Base-by-base conservation (phyloP, 202 grass and related monocot species). In the Musa balbisiana region DNA sequence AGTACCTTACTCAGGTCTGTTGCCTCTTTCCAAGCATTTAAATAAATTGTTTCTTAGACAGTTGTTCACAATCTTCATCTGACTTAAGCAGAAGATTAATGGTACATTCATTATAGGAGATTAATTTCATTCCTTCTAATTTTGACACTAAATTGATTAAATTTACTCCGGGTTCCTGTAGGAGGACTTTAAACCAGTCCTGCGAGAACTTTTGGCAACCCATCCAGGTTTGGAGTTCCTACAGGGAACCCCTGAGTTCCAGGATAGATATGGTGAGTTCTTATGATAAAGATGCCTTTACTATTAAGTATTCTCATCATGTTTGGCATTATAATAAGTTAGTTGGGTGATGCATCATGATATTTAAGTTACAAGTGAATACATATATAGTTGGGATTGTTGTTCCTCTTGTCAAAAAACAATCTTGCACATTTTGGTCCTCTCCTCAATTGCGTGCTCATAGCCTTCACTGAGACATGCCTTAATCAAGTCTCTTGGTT, bases 151-250 rank as follows among this genome's bases (percentile, higher is more conserved):
- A 25, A 21, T 54, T 53, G 20, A 73, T 54, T 73, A 1, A 15
- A 80, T 87, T 58, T 55, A 76, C 49, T 80, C n/a, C 62, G 55
- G 55, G 21, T 73, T 72, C 52, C 72, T 83, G 58, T 85, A 99
- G 95, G 91, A 99, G 75, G 89, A 99, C 78, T 92, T 99, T 50
- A 95, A 92, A 78, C 95, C 89, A 0, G 49, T 99, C 85, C 91
- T 99, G 72, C 86, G 72, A 66, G 95, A 99, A 63, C 89, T 99
- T 82, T 82, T 95, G 91, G 85, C 91, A 26, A 92, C 84, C 64
- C 95, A 99, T 85, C 89, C 89, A 73, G 91, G 95, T 17, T 81
- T 99, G 72, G 95, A 99, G 70, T 99, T 99, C 80, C 85, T 99
- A 73, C 92, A 99, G 75, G 91, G 83, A 67, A 99, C 95, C 67